These are phyloP conservation scores for Aspergillus caelatus DNA, from an alignment of 2,329 filamentous ascomycete species.

Conservation along the genomic window DNA sequence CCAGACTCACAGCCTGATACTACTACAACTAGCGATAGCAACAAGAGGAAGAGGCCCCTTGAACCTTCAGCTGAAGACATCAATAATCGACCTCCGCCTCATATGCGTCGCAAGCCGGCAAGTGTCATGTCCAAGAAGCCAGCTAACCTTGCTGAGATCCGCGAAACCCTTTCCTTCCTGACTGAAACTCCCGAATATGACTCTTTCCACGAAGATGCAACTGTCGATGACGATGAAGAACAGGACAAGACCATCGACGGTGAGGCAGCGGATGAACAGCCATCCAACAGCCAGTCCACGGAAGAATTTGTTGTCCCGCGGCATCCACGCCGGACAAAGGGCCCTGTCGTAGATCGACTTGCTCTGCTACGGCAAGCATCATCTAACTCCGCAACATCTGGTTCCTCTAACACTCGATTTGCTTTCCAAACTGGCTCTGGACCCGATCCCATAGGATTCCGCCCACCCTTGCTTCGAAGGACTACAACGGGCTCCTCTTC, in stretches of 20 bases:
- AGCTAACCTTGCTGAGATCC: slow-evolving; percentile 75
- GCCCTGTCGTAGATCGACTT: slow-evolving; percentile 48
- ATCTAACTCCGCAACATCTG: slow-evolving; percentile 42
- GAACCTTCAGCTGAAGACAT: slow-evolving; percentile 45
- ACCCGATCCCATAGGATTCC: slow-evolving; percentile 33
- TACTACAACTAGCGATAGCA: slow-evolving; percentile 22
- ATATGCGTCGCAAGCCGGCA: slow-evolving; percentile 62
- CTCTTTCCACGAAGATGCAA: slow-evolving; percentile 58
- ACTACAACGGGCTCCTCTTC: slow-evolving; percentile 34
- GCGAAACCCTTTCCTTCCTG: slow-evolving; percentile 79
- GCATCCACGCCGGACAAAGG: slow-evolving; percentile 43
- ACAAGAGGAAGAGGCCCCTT: slow-evolving; percentile 47
- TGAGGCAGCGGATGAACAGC: slow-evolving; percentile 20
- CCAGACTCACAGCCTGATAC: slow-evolving; percentile 25
- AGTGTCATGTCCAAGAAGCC: slow-evolving; percentile 65
- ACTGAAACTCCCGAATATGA: slow-evolving; percentile 68
- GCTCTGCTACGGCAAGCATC: slow-evolving; percentile 49
- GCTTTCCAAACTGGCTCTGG: slow-evolving; percentile 36
- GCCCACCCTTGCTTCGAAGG: slow-evolving; percentile 34
- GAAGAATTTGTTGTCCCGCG: slow-evolving; percentile 32
- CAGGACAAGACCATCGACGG: slow-evolving; percentile 53
- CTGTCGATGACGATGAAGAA: slow-evolving; percentile 51
- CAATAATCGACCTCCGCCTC: slow-evolving; percentile 59
- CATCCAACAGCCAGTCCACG: slow-evolving; percentile 22
- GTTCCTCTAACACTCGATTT: slow-evolving; percentile 29